These are phyloP conservation scores for Pythium biforme DNA, from an alignment of 352 stramenopile genomes.

Conservation along the genomic window DNA sequence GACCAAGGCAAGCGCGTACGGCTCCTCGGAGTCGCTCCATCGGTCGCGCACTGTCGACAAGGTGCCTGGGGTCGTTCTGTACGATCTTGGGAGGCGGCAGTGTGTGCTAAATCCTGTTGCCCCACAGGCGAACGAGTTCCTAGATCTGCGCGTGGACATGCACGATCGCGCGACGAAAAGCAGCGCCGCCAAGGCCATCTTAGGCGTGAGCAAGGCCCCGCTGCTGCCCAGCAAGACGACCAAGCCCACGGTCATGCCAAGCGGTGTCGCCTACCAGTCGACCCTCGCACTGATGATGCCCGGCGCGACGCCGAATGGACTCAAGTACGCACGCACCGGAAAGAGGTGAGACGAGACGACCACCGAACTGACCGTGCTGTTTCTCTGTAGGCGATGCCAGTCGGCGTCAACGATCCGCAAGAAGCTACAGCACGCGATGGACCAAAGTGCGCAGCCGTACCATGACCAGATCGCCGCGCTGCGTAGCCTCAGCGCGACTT, in stretches of 20 bases:
- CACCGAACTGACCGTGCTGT: background rate
- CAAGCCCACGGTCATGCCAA: background rate
- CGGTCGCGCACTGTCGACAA: background rate
- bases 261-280: conserved; percentile 7
- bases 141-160: conserved; percentile 36
- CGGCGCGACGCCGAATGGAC: conserved; percentile 20
- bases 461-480: conserved; percentile 42
- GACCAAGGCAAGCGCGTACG: background rate
- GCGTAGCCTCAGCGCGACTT: conserved; percentile 27
- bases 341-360: background rate
- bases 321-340: conserved; percentile 19
- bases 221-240: conserved; percentile 10
- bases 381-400: conserved; percentile 46
- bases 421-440: conserved; percentile 57
- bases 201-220: conserved; percentile 18
- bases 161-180: conserved; percentile 15
- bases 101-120: too few species aligned
- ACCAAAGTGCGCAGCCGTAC: conserved; percentile 39
- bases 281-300: conserved; percentile 21
- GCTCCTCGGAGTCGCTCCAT: background rate
- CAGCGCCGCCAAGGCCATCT: conserved; percentile 5
- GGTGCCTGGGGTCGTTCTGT: too few species aligned
- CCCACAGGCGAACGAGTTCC: conserved; percentile 23
- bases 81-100: too few species aligned
- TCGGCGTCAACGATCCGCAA: conserved; percentile 67